A percentile compares a stretch with the other conserved stretches of the same genome.
phyloP scores from a whole-genome alignment of 805 yeast species.

The Middelhovenomyces tepae region DNA sequence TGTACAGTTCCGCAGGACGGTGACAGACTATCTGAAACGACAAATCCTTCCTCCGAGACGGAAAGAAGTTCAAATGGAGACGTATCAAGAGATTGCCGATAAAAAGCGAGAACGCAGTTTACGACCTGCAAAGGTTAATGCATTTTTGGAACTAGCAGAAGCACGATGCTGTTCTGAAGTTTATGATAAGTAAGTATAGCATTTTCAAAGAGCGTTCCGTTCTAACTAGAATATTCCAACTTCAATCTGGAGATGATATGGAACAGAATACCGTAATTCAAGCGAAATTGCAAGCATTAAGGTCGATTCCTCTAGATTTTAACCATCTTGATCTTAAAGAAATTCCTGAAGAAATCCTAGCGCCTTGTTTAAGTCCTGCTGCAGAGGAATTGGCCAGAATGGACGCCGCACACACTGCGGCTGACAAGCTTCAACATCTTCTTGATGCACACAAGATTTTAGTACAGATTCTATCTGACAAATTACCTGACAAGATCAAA shows the following conservation, averaged over 20 bases:
- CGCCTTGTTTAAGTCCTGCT: slow-evolving; percentile 9
- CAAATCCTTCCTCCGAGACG: slow-evolving; percentile 11
- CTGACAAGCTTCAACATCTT: slow-evolving; percentile 26
- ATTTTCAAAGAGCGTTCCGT: too few species aligned
- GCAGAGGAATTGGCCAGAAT: slow-evolving; percentile 16
- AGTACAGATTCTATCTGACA: slow-evolving; percentile 22
- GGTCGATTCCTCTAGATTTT: slow-evolving; percentile 20
- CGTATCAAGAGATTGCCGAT: slow-evolving; percentile 26
- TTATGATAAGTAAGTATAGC: too few species aligned
- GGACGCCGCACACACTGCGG: slow-evolving; percentile 26
- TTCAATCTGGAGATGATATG: slow-evolving; percentile 20
- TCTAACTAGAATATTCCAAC: slow-evolving; percentile 30
- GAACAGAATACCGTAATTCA: slow-evolving; percentile 19
- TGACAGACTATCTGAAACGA: slow-evolving; percentile 16
- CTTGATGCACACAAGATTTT: slow-evolving; percentile 29
- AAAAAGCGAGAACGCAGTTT: slow-evolving; percentile 22
- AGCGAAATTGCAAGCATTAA: slow-evolving; percentile 22
- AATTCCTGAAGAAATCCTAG: slow-evolving; percentile 5
- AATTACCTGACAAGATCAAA: slow-evolving; percentile 11
- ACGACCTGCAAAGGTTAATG: slow-evolving; percentile 18
- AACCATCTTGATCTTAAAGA: slow-evolving; percentile 25
- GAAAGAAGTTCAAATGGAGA: slow-evolving; percentile 26
- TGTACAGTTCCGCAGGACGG: slow-evolving; percentile 21
- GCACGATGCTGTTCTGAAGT: slow-evolving; percentile 27
- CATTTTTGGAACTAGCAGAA: slow-evolving; percentile 28